These are phyloP conservation scores for Boletus coccyginus DNA, from an alignment of 768 basidiomycete genomes.

Conservation along the genomic window DNA sequence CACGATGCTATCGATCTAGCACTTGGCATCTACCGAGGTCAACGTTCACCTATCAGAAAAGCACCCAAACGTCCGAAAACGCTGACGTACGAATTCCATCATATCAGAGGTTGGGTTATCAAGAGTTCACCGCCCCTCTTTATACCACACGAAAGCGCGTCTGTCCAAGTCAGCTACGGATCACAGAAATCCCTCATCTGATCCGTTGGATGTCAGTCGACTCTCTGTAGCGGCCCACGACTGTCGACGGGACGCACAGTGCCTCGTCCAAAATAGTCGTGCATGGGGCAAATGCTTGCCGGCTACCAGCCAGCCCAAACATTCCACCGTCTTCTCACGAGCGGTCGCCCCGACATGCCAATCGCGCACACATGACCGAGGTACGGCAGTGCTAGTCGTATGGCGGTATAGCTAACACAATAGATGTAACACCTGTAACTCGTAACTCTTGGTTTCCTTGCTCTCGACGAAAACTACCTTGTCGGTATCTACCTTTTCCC, in stretches of 20 bases:
- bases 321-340: too few species aligned
- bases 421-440: background rate
- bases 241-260: too few species aligned
- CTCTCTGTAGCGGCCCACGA: too few species aligned
- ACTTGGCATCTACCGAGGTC: constrained; percentile 13
- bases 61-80: background rate
- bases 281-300: too few species aligned
- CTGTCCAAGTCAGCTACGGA: background rate
- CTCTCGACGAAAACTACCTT: background rate
- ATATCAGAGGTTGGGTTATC: background rate
- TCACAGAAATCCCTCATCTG: background rate
- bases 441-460: background rate
- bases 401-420: background rate
- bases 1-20: background rate
- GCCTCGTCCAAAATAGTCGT: too few species aligned
- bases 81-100: constrained; percentile 17
- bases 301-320: too few species aligned
- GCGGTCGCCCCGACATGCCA: too few species aligned
- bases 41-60: constrained; percentile 4
- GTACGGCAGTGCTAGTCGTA: too few species aligned
- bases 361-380: too few species aligned
- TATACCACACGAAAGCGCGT: constrained; percentile 2
- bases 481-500: constrained; percentile 2
- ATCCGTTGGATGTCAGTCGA: too few species aligned
- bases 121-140: background rate